Percentiles rank a stretch among this genome's conserved stretches.
Evolutionary conservation across 1,284 basidiomycete genomes (phyloP).

Genomic region (Fomitopsis palustris): DNA sequence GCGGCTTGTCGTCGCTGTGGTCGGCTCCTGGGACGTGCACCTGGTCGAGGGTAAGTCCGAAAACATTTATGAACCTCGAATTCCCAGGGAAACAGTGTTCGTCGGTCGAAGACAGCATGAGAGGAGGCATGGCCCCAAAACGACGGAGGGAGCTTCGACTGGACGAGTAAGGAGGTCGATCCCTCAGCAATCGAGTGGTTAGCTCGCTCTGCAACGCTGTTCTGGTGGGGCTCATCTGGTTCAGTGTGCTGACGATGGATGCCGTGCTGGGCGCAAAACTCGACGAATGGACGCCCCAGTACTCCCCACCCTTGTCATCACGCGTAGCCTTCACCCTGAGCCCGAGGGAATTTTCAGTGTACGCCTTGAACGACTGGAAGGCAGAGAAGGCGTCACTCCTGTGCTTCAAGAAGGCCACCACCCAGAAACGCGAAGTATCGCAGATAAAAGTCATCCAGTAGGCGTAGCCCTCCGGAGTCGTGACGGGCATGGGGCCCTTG

Average conservation of each 20-base stretch:
- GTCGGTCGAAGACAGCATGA: slow-evolving; percentile 29
- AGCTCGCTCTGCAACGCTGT: slow-evolving; percentile 30
- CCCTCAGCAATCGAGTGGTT: slow-evolving; percentile 20
- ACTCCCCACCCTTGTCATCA: slow-evolving; percentile 30
- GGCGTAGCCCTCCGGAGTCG: slow-evolving; percentile 7
- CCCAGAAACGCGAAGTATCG: slow-evolving; percentile 18
- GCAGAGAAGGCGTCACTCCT: slow-evolving; percentile 20
- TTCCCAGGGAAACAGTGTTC: slow-evolving; percentile 19
- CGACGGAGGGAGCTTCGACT: slow-evolving; percentile 20
- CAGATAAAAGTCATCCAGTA: slow-evolving; percentile 26
- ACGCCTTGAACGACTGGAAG: slow-evolving; percentile 21
- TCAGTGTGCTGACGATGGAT: slow-evolving; percentile 22
- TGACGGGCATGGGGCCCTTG: slow-evolving; percentile 22
- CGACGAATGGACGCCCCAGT: slow-evolving; percentile 12
- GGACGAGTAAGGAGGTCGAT: slow-evolving; percentile 15
- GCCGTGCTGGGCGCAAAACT: slow-evolving; percentile 24
- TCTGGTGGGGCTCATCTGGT: slow-evolving; percentile 28
- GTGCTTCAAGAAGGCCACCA: slow-evolving; percentile 17
- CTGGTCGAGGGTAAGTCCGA: neutral
- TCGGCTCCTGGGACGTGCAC: slow-evolving; percentile 1
- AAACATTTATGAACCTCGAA: slow-evolving; percentile 5
- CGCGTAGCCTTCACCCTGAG: slow-evolving; percentile 18
- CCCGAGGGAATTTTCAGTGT: slow-evolving; percentile 18
- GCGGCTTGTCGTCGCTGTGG: neutral
- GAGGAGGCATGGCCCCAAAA: slow-evolving; percentile 24